phyloP scores from a whole-genome alignment of 371 early-diverging fungal genomes.

The Rhizopus arrhizus region DNA sequence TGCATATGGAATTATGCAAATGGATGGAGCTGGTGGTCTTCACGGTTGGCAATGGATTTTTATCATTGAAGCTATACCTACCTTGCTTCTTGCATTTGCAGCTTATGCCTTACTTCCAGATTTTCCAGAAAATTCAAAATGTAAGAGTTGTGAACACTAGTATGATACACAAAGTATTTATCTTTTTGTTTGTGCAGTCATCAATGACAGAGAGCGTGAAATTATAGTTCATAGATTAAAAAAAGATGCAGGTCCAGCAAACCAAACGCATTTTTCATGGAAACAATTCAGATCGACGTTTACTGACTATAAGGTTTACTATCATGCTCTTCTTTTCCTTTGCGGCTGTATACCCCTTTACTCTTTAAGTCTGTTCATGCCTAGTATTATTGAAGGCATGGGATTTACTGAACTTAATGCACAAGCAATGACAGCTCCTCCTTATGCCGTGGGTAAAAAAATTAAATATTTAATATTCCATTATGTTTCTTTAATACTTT shows the following conservation, averaged over 20 bases:
- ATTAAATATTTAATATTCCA: not conserved
- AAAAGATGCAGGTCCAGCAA: conserved; percentile 63
- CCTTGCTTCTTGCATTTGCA: conserved; percentile 60
- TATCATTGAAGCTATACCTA: conserved; percentile 74
- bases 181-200: conserved; percentile 32
- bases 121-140: conserved; percentile 69
- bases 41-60: conserved; percentile 75
- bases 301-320: conserved; percentile 59
- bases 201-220: conserved; percentile 59
- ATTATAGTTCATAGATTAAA: conserved; percentile 58
- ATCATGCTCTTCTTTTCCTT: conserved; percentile 61
- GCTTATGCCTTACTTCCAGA: conserved; percentile 70
- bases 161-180: not conserved
- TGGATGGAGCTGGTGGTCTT: conserved; percentile 54
- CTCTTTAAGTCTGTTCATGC: conserved; percentile 68
- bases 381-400: conserved; percentile 71
- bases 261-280: conserved; percentile 63
- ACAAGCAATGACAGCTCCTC: conserved; percentile 58
- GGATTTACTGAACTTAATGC: conserved; percentile 58
- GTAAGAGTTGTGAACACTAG: conserved; percentile 23
- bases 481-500: not conserved
- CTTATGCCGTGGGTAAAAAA: conserved; percentile 37
- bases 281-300: conserved; percentile 57
- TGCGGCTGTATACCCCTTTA: conserved; percentile 67
- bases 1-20: conserved; percentile 62